Evolutionary conservation across 352 stramenopile genomes (phyloP).

Genomic region (Globisporangium solare): DNA sequence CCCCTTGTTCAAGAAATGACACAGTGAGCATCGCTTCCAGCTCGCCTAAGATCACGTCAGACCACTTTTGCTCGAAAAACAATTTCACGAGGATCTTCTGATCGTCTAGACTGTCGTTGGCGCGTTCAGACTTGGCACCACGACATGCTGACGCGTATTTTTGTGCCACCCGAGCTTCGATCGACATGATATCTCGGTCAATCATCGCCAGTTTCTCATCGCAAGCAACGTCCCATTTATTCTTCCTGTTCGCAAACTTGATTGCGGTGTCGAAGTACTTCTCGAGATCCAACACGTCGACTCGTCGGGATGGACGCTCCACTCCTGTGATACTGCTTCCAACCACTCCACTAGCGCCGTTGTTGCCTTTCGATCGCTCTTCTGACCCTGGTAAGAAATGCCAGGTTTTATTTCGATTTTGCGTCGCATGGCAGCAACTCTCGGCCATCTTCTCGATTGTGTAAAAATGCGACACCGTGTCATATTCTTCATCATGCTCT

Average conservation of each 20-base stretch:
- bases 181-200: constrained; percentile 64
- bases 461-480: constrained; percentile 67
- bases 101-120: constrained; percentile 3
- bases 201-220: constrained; percentile 51
- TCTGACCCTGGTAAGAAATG: constrained; percentile 61
- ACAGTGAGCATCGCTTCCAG: constrained; percentile 85
- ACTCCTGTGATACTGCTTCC: constrained; percentile 44
- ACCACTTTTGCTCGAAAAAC: constrained; percentile 90
- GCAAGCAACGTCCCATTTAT: constrained; percentile 33
- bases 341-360: constrained; percentile 25
- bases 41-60: constrained; percentile 82
- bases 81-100: constrained; percentile 50
- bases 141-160: constrained; percentile 16
- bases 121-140: neutral
- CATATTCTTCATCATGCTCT: constrained; percentile 24
- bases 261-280: constrained; percentile 66
- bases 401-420: constrained; percentile 74
- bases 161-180: constrained; percentile 36
- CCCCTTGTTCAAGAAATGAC: constrained; percentile 87
- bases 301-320: constrained; percentile 53
- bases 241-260: constrained; percentile 50
- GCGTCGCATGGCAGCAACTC: constrained; percentile 63
- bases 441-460: constrained; percentile 69
- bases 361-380: constrained; percentile 48
- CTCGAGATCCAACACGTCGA: constrained; percentile 68